These are phyloP conservation scores for Alternaria gansuensis DNA, from an alignment of 2,329 filamentous ascomycete genomes.

Conservation along the genomic window DNA sequence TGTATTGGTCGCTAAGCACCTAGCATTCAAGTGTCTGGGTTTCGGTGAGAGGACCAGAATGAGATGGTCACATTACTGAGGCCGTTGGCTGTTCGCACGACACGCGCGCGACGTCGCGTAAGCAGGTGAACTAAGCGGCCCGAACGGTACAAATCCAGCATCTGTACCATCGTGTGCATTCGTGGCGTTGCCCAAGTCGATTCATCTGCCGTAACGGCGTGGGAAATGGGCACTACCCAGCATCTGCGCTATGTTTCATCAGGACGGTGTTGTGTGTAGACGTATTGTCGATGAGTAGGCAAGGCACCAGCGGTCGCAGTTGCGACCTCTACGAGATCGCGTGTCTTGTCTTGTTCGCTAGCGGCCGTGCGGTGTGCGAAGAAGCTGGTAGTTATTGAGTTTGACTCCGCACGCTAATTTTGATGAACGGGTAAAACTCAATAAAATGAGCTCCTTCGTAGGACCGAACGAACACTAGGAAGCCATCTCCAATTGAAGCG, in stretches of 20 bases:
- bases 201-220: background rate
- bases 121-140: background rate
- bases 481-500: background rate
- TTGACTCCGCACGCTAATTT: too few species aligned
- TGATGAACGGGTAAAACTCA: too few species aligned
- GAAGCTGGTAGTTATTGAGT: too few species aligned
- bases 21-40: background rate
- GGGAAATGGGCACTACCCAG: background rate
- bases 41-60: background rate
- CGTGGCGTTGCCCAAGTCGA: background rate
- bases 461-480: constrained; percentile 2
- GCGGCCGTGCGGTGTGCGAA: background rate
- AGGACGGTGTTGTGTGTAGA: background rate
- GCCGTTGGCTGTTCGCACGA: background rate
- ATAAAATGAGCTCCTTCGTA: too few species aligned
- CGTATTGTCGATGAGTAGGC: background rate
- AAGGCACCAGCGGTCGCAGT: background rate
- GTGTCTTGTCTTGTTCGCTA: constrained; percentile 6
- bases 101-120: background rate
- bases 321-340: background rate
- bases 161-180: background rate
- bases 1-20: background rate
- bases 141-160: background rate
- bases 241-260: background rate
- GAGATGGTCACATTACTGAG: background rate